These are phyloP conservation scores for Erythrophleum ivorense DNA, from an alignment of 331 rosid species.

Conservation along the genomic window DNA sequence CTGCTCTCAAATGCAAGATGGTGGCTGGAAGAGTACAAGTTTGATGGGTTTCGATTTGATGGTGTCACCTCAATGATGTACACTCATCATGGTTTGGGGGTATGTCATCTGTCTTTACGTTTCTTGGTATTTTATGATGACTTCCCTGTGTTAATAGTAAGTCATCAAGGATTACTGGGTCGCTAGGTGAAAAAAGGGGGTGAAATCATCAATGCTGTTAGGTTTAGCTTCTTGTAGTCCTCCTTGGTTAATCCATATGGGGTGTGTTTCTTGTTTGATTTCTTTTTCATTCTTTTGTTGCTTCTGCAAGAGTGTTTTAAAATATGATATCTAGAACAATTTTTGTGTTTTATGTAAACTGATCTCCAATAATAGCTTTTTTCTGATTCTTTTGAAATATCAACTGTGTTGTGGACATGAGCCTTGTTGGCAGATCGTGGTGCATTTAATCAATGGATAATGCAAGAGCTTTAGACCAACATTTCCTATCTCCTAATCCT, in stretches of 20 bases:
- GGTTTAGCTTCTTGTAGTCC: neutral
- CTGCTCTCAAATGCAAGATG: slow-evolving; percentile 85
- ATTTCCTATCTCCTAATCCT: neutral
- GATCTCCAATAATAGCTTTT: neutral
- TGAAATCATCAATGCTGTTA: neutral
- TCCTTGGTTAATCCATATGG: neutral
- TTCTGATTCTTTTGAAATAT: neutral
- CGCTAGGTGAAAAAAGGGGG: neutral
- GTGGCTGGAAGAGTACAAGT: slow-evolving; percentile 86
- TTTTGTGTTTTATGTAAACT: neutral
- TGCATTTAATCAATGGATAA: neutral
- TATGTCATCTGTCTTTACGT: neutral
- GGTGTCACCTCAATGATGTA: slow-evolving; percentile 89
- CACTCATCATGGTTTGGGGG: slow-evolving; percentile 33
- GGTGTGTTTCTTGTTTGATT: neutral
- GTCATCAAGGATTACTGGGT: neutral
- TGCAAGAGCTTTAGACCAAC: neutral
- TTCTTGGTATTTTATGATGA: slow-evolving; percentile 3
- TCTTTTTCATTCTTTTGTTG: neutral
- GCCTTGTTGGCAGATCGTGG: neutral
- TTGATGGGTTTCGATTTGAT: slow-evolving; percentile 84
- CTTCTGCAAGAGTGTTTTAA: neutral
- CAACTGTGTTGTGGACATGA: neutral
- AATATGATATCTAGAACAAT: neutral
- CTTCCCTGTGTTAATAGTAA: neutral